phyloP scores from a whole-genome alignment of 1,284 basidiomycete genomes.

The Boletus calvinii region DNA sequence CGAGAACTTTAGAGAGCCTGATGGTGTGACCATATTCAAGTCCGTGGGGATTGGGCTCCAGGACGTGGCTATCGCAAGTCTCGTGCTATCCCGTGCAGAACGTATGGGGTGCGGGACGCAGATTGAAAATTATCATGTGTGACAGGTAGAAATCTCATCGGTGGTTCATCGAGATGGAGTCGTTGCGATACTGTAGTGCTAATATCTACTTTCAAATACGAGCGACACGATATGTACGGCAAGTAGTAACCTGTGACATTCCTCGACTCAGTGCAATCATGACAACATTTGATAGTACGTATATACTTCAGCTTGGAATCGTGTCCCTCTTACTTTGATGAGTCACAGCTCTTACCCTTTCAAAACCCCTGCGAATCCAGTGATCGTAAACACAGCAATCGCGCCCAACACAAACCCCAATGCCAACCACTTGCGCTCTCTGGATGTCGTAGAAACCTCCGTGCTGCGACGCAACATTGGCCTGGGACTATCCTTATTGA shows the following conservation, averaged over 20 bases:
- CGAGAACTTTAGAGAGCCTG: constrained; percentile 31
- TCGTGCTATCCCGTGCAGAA: constrained; percentile 43
- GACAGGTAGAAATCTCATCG: background rate
- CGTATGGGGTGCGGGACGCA: constrained; percentile 38
- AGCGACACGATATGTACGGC: too few relatives aligned
- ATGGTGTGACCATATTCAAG: constrained; percentile 70
- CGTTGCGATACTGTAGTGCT: background rate
- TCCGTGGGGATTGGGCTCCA: constrained; percentile 77
- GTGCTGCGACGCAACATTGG: constrained; percentile 10
- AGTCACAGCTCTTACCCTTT: background rate
- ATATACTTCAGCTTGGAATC: background rate
- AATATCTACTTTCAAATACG: too few relatives aligned
- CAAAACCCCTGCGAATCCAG: constrained; percentile 1
- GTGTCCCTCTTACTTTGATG: too few relatives aligned
- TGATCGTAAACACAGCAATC: constrained; percentile 5
- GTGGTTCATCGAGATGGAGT: background rate
- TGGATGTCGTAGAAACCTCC: background rate
- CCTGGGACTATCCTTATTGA: constrained; percentile 15
- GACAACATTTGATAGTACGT: too few relatives aligned
- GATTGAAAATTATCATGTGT: constrained; percentile 40
- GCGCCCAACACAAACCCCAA: constrained; percentile 23
- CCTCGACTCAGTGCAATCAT: too few relatives aligned
- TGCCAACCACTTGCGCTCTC: constrained; percentile 11
- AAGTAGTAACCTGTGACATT: too few relatives aligned
- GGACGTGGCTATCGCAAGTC: constrained; percentile 65